These are phyloP conservation scores for Mycosarcoma mackinlayi DNA, from an alignment of 1,284 basidiomycete genomes.

Conservation along the genomic window DNA sequence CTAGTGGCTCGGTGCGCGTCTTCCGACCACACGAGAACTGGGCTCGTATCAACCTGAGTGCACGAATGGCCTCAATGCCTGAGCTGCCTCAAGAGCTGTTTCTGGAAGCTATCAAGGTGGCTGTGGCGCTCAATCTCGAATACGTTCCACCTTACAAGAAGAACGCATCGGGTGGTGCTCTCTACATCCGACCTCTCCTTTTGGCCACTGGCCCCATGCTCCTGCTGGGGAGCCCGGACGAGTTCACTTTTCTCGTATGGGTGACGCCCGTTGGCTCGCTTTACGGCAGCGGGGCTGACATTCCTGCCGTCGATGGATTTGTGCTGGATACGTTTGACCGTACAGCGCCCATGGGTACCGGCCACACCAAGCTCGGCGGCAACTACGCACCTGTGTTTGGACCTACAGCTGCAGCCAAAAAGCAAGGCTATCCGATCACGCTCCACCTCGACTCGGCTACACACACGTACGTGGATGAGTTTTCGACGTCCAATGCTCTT, in stretches of 20 bases:
- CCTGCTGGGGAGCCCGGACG: constrained; percentile 60
- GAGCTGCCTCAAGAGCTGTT: constrained; percentile 55
- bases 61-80: constrained; percentile 65
- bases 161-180: constrained; percentile 58
- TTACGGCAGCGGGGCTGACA: constrained; percentile 64
- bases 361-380: constrained; percentile 67
- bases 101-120: constrained; percentile 59
- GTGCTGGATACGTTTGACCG: constrained; percentile 68
- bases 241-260: constrained; percentile 68
- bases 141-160: constrained; percentile 66
- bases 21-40: constrained; percentile 69
- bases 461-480: constrained; percentile 66
- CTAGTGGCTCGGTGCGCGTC: constrained; percentile 59
- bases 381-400: constrained; percentile 68
- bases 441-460: constrained; percentile 63
- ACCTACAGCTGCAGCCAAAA: constrained; percentile 63
- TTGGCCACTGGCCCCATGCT: constrained; percentile 65
- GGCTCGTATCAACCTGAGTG: constrained; percentile 63
- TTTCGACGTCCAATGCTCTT: constrained; percentile 68
- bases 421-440: constrained; percentile 68
- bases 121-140: constrained; percentile 67
- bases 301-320: constrained; percentile 67
- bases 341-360: constrained; percentile 65
- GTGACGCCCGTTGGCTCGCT: constrained; percentile 68
- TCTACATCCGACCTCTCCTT: constrained; percentile 63